These are phyloP conservation scores for Citrullus amarus DNA, from an alignment of 306 rosid species.

Conservation along the genomic window DNA sequence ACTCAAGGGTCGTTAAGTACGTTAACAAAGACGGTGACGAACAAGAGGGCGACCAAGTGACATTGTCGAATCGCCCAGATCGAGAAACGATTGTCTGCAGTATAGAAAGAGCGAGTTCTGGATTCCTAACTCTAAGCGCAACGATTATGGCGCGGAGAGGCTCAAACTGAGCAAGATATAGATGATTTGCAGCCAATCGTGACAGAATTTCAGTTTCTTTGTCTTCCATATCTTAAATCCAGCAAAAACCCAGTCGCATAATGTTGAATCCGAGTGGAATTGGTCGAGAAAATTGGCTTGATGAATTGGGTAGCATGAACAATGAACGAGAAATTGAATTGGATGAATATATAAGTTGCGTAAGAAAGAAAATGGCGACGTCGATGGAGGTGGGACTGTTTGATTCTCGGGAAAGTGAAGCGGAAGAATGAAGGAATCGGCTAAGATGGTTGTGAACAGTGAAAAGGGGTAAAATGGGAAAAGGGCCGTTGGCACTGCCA, in stretches of 20 bases:
- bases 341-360: background rate
- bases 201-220: constrained; percentile 68
- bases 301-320: background rate
- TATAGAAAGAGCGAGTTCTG: constrained; percentile 60
- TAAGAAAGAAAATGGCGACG: background rate
- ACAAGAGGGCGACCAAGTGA: constrained; percentile 64
- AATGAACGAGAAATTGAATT: background rate
- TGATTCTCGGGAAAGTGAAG: constrained; percentile 12
- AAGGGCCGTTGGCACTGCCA: background rate
- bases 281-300: background rate
- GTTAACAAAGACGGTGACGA: constrained; percentile 73
- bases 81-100: constrained; percentile 71
- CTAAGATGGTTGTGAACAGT: background rate
- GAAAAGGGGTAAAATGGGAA: background rate
- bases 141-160: constrained; percentile 68
- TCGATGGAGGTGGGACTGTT: background rate
- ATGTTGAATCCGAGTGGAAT: background rate
- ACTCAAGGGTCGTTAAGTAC: constrained; percentile 60
- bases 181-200: constrained; percentile 84
- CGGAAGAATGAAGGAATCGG: constrained; percentile 4
- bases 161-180: constrained; percentile 73
- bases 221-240: constrained; percentile 26
- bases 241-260: background rate
- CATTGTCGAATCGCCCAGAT: constrained; percentile 59
- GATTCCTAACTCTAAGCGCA: constrained; percentile 58